A percentile compares a stretch with the other conserved stretches of the same genome.
Conservation (phyloP, 352 stramenopile genomes). For the Pythium vanterpoolii region DNA sequence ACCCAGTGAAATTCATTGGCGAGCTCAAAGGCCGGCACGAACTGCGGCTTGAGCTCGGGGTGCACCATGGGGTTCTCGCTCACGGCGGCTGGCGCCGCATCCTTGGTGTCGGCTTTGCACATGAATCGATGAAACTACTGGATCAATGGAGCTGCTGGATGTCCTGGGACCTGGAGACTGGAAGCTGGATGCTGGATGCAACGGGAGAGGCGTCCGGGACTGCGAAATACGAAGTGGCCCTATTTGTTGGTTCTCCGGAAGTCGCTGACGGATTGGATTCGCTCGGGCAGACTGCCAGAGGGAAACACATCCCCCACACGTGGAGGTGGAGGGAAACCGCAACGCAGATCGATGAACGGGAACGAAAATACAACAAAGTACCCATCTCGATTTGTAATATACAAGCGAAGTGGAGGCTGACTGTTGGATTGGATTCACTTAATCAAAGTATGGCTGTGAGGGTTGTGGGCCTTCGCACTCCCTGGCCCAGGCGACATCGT, state of each 20-base stretch:
- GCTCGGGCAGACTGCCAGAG: conserved; percentile 7
- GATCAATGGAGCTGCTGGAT: conserved; percentile 4
- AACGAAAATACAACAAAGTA: conserved; percentile 1
- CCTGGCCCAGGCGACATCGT: conserved; percentile 21
- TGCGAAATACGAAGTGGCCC: conserved; percentile 20
- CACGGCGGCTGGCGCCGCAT: conserved; percentile 28
- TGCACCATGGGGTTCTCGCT: conserved; percentile 33
- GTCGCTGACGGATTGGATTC: conserved; percentile 6
- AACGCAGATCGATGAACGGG: conserved; percentile 6
- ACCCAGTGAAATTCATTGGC: conserved; percentile 83
- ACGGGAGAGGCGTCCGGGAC: background rate
- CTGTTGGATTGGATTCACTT: conserved; percentile 3
- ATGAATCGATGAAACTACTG: conserved; percentile 5
- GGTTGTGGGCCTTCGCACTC: background rate
- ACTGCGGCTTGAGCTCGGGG: conserved; percentile 35
- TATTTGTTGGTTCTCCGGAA: background rate
- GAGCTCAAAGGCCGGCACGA: conserved; percentile 40
- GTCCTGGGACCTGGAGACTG: conserved; percentile 5
- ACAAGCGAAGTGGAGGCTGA: background rate
- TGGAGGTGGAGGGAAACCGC: background rate
- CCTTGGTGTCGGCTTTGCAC: conserved; percentile 37
- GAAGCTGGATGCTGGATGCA: no score
- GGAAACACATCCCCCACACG: background rate
- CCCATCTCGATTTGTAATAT: background rate
- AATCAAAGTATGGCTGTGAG: background rate